Evolutionary conservation across 2,329 filamentous ascomycete genomes (phyloP).

Genomic region (Sporothrix curviconia): DNA sequence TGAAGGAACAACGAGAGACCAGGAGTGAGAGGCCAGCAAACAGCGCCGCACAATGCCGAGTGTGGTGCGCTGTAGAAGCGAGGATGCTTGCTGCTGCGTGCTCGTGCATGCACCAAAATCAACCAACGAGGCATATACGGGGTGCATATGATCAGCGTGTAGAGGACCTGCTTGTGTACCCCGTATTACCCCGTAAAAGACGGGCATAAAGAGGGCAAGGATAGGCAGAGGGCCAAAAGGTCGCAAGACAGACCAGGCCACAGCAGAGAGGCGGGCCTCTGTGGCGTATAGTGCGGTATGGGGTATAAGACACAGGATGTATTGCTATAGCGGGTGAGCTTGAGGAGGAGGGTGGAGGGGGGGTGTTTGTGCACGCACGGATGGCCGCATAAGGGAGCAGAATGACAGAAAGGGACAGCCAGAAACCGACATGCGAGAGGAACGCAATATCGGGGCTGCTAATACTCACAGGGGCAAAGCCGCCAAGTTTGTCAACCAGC

Average conservation of each 20-base stretch:
- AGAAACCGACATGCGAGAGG: not conserved
- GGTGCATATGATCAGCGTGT: not conserved
- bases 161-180: no score
- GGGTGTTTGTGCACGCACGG: conserved; percentile 6
- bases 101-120: no score
- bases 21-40: not conserved
- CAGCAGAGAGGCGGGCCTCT: no score
- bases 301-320: conserved; percentile 8
- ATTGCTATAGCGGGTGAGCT: conserved; percentile 3
- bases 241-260: no score
- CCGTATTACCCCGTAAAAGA: no score
- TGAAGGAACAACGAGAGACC: not conserved
- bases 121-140: not conserved
- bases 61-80: not conserved
- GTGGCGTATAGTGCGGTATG: conserved; percentile 11
- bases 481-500: conserved; percentile 6
- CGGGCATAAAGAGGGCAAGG: no score
- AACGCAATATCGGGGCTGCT: not conserved
- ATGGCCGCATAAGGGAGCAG: not conserved
- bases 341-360: not conserved
- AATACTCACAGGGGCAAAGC: conserved; percentile 9
- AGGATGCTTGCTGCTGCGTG: not conserved
- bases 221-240: no score
- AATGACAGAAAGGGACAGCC: not conserved
- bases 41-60: conserved; percentile 4